Evolutionary conservation across 2,329 filamentous ascomycete genomes (phyloP).

Genomic region (Fusarium sp.): DNA sequence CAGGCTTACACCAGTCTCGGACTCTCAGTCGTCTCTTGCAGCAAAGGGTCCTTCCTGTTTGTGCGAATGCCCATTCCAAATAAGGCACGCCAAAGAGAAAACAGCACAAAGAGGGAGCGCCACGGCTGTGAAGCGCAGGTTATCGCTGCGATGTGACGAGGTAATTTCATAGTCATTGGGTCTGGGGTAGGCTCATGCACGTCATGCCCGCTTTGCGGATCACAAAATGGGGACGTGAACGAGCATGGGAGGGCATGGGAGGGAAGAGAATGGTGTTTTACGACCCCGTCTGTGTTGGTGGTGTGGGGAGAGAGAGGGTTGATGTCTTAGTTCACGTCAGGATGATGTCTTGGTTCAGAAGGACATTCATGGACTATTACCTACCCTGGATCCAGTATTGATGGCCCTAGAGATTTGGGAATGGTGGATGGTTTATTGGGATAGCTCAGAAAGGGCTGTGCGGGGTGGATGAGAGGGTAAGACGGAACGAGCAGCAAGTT

Average conservation of each 20-base stretch:
- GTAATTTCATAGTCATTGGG: constrained; percentile 30
- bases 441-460: constrained; percentile 16
- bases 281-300: constrained; percentile 24
- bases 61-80: constrained; percentile 7
- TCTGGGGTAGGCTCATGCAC: constrained; percentile 39
- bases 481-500: constrained; percentile 3
- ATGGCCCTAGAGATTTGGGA: constrained; percentile 18
- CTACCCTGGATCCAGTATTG: constrained; percentile 31
- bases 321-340: constrained; percentile 37
- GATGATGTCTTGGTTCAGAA: constrained; percentile 35
- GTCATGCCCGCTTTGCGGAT: constrained; percentile 44
- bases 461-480: constrained; percentile 11
- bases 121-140: constrained; percentile 7
- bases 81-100: background rate
- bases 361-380: constrained; percentile 7
- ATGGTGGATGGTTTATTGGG: constrained; percentile 22
- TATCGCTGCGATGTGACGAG: constrained; percentile 9
- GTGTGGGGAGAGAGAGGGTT: constrained; percentile 30
- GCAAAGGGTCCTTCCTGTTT: constrained; percentile 7
- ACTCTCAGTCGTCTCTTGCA: constrained; percentile 5
- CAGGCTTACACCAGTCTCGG: background rate
- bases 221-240: constrained; percentile 24
- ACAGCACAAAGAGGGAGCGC: constrained; percentile 4
- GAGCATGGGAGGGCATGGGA: constrained; percentile 5
- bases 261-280: background rate